Evolutionary conservation across 345 rosid genomes (phyloP).

Genomic region (Garcia nutans): DNA sequence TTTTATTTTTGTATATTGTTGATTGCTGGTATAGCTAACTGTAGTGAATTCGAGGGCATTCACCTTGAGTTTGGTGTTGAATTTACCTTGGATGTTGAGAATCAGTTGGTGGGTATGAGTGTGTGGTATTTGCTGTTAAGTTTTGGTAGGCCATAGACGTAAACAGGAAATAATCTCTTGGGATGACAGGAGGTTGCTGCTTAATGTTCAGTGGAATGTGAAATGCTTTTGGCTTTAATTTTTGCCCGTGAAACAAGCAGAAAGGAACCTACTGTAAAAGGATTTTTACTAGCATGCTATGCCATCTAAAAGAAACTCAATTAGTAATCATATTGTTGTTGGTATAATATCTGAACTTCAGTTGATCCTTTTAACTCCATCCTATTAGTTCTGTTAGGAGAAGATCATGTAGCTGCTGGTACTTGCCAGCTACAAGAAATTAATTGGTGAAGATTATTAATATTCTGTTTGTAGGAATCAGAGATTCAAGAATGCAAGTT

Average conservation of each 20-base stretch:
- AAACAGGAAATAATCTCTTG: background rate
- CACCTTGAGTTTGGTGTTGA: background rate
- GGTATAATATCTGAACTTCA: background rate
- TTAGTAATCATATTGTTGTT: background rate
- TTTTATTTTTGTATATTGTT: background rate
- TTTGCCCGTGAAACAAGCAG: background rate
- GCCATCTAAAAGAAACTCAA: background rate
- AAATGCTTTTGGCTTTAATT: background rate
- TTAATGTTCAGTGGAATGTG: background rate
- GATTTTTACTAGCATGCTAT: background rate
- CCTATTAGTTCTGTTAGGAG: background rate
- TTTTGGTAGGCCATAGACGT: background rate
- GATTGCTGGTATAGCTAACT: background rate
- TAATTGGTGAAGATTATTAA: background rate
- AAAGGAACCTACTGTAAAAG: background rate
- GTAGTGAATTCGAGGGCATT: background rate
- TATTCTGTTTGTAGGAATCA: background rate
- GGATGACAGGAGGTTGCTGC: background rate
- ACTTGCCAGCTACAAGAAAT: background rate
- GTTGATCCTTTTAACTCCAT: too few relatives aligned
- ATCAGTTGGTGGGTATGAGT: background rate
- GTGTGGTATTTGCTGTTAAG: background rate
- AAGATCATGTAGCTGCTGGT: background rate
- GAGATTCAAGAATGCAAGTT: too few relatives aligned
- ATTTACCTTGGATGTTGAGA: background rate